Evolutionary conservation across 2,329 filamentous ascomycete genomes (phyloP).

Genomic region (Ophiocordyceps camponoti-saundersi): DNA sequence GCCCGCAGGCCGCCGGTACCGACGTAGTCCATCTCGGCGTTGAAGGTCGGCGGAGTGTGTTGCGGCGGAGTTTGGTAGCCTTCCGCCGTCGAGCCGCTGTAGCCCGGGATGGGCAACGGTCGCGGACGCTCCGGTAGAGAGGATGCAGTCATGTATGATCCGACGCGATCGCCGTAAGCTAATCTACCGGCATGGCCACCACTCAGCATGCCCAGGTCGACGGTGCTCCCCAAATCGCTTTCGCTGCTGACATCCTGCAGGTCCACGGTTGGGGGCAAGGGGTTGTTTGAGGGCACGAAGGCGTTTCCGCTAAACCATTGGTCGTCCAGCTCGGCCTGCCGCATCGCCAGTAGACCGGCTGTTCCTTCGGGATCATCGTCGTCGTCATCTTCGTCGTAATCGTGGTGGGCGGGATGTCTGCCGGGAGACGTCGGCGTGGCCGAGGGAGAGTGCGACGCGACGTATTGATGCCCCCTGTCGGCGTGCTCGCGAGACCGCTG

Average conservation of each 20-base stretch:
- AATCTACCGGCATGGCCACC: slow-evolving; percentile 47
- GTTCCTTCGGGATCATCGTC: slow-evolving; percentile 81
- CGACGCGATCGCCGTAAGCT: slow-evolving; percentile 30
- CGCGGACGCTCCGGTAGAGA: slow-evolving; percentile 26
- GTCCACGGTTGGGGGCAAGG: slow-evolving; percentile 29
- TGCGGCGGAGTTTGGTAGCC: slow-evolving; percentile 15
- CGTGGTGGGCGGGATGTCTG: slow-evolving; percentile 20
- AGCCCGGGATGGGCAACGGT: slow-evolving; percentile 28
- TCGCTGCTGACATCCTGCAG: slow-evolving; percentile 41
- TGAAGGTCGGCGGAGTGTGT: slow-evolving; percentile 23
- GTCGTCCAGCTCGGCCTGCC: slow-evolving; percentile 66
- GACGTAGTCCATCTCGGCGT: slow-evolving; percentile 65
- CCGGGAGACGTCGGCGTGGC: background rate
- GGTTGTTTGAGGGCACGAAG: slow-evolving; percentile 13
- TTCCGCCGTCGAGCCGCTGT: slow-evolving; percentile 11
- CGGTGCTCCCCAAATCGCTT: slow-evolving; percentile 45
- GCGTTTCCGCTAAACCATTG: slow-evolving; percentile 24
- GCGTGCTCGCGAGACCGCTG: slow-evolving; percentile 27
- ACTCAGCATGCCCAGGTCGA: slow-evolving; percentile 60
- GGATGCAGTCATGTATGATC: slow-evolving; percentile 19
- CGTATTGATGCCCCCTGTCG: slow-evolving; percentile 19
- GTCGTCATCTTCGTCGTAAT: slow-evolving; percentile 30
- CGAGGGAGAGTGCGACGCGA: background rate
- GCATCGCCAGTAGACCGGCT: slow-evolving; percentile 69
- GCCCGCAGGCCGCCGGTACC: slow-evolving; percentile 80